Evolutionary conservation across 208 protist genomes (phyloP).

Genomic region (Acanthamoeba castellanii): DNA sequence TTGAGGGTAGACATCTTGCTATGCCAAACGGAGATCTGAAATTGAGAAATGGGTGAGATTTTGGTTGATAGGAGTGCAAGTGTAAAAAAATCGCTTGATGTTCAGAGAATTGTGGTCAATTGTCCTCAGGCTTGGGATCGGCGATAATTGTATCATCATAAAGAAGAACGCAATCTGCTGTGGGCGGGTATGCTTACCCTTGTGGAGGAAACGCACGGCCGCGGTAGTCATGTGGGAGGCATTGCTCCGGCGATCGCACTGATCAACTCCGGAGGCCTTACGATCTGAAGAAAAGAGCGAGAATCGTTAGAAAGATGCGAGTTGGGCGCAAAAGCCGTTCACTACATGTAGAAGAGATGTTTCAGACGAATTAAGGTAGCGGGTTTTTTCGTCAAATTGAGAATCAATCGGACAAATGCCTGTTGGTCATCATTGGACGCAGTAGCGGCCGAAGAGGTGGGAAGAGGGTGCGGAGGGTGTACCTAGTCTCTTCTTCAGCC

Average conservation of each 20-base stretch:
- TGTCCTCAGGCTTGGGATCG: slow-evolving; percentile 13
- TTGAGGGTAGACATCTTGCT: neutral
- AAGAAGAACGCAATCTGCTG: neutral
- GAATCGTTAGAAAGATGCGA: neutral
- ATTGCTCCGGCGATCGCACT: neutral
- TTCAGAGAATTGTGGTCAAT: slow-evolving; percentile 61
- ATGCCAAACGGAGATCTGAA: neutral
- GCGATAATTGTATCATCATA: neutral
- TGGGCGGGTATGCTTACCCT: neutral
- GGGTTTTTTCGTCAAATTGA: slow-evolving; percentile 46
- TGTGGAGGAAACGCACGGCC: neutral
- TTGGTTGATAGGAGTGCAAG: neutral
- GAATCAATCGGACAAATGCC: slow-evolving; percentile 52
- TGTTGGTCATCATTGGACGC: slow-evolving; percentile 26
- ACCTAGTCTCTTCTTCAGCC: too few species aligned
- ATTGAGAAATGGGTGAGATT: neutral
- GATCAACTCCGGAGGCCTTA: neutral
- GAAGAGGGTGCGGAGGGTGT: neutral
- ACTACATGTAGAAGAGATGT: neutral
- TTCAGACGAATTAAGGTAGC: slow-evolving; percentile 36
- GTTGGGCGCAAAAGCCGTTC: neutral
- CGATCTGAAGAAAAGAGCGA: neutral
- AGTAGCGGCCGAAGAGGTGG: too few species aligned
- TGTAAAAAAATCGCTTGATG: neutral
- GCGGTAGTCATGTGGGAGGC: too few species aligned